phyloP scores from a whole-genome alignment of 345 rosid species.

The Salix dunnii region DNA sequence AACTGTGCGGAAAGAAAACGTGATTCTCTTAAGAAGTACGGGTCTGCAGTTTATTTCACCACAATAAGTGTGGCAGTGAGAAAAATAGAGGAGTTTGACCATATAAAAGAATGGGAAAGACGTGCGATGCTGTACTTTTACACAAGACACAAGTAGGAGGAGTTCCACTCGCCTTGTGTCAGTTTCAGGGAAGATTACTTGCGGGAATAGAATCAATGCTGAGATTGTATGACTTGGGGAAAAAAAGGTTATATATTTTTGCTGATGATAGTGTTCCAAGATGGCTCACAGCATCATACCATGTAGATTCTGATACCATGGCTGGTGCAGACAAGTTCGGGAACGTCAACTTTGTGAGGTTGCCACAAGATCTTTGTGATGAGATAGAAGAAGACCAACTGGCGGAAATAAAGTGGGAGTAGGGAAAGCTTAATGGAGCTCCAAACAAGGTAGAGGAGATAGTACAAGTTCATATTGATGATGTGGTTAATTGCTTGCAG shows the following conservation, averaged over 20 bases:
- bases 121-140: constrained; percentile 90
- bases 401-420: constrained; percentile 99
- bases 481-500: constrained; percentile 75
- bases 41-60: too few species aligned
- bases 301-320: constrained; percentile 90
- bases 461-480: constrained; percentile 90
- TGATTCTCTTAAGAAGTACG: too few species aligned
- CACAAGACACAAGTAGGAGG: too few species aligned
- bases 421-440: constrained; percentile 93
- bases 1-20: too few species aligned
- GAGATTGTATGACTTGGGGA: too few species aligned
- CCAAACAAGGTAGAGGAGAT: constrained; percentile 93
- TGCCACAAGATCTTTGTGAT: constrained; percentile 90
- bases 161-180: constrained; percentile 79
- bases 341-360: constrained; percentile 73
- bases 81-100: too few species aligned
- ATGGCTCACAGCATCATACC: constrained; percentile 87
- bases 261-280: constrained; percentile 94
- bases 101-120: constrained; percentile 4
- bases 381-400: constrained; percentile 96
- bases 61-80: too few species aligned
- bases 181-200: constrained; percentile 70
- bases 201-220: too few species aligned
- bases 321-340: constrained; percentile 98
- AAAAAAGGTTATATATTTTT: constrained; percentile 57